Base-by-base conservation (phyloP, 345 rosid species). In the Salix exigua region DNA sequence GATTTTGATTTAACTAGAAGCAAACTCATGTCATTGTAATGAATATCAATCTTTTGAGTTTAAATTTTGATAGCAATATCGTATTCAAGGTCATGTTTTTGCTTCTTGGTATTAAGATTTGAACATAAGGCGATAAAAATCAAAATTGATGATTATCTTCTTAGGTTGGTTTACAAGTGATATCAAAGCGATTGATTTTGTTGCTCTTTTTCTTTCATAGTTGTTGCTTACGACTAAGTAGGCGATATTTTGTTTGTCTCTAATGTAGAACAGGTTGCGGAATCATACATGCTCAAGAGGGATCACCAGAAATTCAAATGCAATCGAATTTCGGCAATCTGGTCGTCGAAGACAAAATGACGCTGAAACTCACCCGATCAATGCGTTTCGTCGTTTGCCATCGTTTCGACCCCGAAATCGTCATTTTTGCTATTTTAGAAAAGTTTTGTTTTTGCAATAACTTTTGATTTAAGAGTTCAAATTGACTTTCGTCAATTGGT, bases 241-340 rank as follows among this genome's bases (percentile, higher is more conserved):
- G 68, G 48, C 71, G 71, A 83, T 71, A 44, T 72, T 66, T 40
- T 74, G 19, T n/a, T 21, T 71, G n/a, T n/a, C n/a, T n/a, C n/a
- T n/a, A n/a, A n/a, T n/a, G n/a, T n/a, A n/a, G n/a, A n/a, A n/a
- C n/a, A n/a, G n/a, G n/a, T n/a, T n/a, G n/a, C n/a, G n/a, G n/a
- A n/a, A n/a, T n/a, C n/a, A n/a, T n/a, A n/a, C n/a, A n/a, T n/a
- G n/a, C n/a, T n/a, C n/a, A n/a, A n/a, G n/a, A n/a, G n/a, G n/a
- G n/a, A n/a, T n/a, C n/a, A n/a, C n/a, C n/a, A n/a, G n/a, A n/a
- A n/a, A n/a, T n/a, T n/a, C n/a, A n/a, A n/a, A n/a, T n/a, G n/a
- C n/a, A n/a, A n/a, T n/a, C n/a, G n/a, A n/a, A n/a, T n/a, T n/a
- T n/a, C n/a, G n/a, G n/a, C n/a, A n/a, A n/a, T n/a, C n/a, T n/a